phyloP scores from a whole-genome alignment of 2,329 filamentous ascomycete species.

The Pezicula rhizophila region DNA sequence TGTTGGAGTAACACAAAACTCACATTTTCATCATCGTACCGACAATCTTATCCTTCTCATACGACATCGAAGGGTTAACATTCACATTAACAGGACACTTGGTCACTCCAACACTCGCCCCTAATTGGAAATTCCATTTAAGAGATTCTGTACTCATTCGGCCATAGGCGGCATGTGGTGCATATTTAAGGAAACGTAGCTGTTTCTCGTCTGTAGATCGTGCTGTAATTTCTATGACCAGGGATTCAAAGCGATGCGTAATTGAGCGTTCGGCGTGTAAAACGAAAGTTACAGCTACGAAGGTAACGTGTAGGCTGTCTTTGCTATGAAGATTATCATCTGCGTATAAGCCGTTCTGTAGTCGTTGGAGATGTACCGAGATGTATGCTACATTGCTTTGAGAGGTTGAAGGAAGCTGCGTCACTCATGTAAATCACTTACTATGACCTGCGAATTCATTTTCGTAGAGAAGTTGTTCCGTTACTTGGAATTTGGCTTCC shows the following conservation, averaged over 20 bases:
- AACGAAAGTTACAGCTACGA: conserved; percentile 42
- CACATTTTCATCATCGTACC: conserved; percentile 22
- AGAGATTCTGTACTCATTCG: conserved; percentile 13
- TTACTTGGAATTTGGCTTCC: conserved; percentile 22
- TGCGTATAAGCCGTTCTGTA: conserved; percentile 42
- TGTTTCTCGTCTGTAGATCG: conserved; percentile 19
- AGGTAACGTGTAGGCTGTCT: conserved; percentile 37
- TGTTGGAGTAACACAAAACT: neutral
- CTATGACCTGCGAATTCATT: conserved; percentile 37
- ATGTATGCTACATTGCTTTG: conserved; percentile 31
- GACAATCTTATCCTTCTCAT: conserved; percentile 15
- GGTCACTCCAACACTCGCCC: conserved; percentile 34
- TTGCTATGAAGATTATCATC: conserved; percentile 35
- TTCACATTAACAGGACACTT: conserved; percentile 29
- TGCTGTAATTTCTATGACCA: conserved; percentile 35
- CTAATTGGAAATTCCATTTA: conserved; percentile 20
- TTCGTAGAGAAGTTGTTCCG: conserved; percentile 40
- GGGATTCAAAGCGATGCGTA: conserved; percentile 40
- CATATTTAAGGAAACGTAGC: conserved; percentile 41
- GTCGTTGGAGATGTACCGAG: conserved; percentile 41
- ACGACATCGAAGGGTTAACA: conserved; percentile 9
- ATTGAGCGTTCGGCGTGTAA: conserved; percentile 38
- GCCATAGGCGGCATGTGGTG: conserved; percentile 37
- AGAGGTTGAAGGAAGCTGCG: too few relatives aligned
- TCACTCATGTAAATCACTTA: too few relatives aligned